These are phyloP conservation scores for Leccinum broughii DNA, from an alignment of 768 basidiomycete species.

Conservation along the genomic window DNA sequence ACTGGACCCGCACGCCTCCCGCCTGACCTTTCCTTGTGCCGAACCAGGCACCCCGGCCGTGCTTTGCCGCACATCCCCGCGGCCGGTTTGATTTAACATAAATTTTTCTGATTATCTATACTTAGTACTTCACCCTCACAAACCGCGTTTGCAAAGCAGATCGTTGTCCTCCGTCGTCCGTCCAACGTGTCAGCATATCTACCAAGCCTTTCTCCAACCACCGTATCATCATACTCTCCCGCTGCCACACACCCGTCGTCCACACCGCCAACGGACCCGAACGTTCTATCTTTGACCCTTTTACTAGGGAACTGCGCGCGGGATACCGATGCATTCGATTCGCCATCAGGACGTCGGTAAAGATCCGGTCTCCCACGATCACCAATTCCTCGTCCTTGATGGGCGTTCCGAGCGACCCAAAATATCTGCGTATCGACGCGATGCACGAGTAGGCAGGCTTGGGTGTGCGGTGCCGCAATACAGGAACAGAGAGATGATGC, in stretches of 20 bases:
- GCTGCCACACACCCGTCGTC: conserved; percentile 71
- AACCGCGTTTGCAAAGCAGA: neutral
- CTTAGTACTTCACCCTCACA: neutral
- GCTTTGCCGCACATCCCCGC: too few species aligned
- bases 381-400: conserved; percentile 66
- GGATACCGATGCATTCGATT: conserved; percentile 55
- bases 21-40: too few species aligned
- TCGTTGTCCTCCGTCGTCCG: neutral
- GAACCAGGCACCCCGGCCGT: too few species aligned
- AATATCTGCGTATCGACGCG: conserved; percentile 68
- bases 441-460: conserved; percentile 87
- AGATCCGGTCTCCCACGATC: conserved; percentile 87
- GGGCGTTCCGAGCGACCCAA: conserved; percentile 57
- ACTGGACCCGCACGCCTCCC: too few species aligned
- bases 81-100: too few species aligned
- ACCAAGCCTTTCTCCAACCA: conserved; percentile 58
- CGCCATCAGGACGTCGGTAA: conserved; percentile 89
- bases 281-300: neutral
- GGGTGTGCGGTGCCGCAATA: conserved; percentile 70
- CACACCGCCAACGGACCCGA: conserved; percentile 63
- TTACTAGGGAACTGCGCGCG: neutral
- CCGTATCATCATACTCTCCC: conserved; percentile 62
- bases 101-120: too few species aligned
- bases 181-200: conserved; percentile 44
- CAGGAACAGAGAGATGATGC: conserved; percentile 73